phyloP scores from a whole-genome alignment of 441 rosid species.

The Populus trichocarpa region DNA sequence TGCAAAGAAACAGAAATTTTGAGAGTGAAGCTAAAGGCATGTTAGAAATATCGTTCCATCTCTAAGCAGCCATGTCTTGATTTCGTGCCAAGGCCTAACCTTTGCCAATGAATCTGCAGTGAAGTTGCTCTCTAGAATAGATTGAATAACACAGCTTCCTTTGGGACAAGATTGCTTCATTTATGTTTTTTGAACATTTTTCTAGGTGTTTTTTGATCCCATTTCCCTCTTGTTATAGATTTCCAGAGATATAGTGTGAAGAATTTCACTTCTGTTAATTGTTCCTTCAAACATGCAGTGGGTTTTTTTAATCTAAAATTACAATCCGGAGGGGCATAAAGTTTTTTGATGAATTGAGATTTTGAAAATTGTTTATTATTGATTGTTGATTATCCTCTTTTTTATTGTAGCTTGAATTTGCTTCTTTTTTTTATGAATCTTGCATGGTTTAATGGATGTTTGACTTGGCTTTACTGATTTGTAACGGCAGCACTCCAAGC shows the following conservation, averaged over 20 bases:
- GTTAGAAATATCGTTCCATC: background rate
- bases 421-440: background rate
- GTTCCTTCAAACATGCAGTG: background rate
- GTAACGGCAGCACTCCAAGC: constrained; percentile 59
- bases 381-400: background rate
- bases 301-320: background rate
- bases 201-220: background rate
- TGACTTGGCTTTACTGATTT: constrained; percentile 11
- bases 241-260: background rate
- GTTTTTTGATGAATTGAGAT: background rate
- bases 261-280: background rate
- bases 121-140: background rate
- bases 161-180: background rate
- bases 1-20: background rate
- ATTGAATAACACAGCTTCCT: background rate
- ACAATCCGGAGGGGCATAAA: background rate
- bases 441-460: background rate
- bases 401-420: background rate
- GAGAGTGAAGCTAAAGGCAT: background rate
- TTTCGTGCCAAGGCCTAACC: background rate
- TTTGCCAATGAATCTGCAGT: background rate
- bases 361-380: background rate
- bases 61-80: background rate
- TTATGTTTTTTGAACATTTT: background rate
- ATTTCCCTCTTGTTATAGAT: background rate